Conservation (phyloP, 2,329 filamentous ascomycete genomes). For the Fusarium brevicatenulatum region DNA sequence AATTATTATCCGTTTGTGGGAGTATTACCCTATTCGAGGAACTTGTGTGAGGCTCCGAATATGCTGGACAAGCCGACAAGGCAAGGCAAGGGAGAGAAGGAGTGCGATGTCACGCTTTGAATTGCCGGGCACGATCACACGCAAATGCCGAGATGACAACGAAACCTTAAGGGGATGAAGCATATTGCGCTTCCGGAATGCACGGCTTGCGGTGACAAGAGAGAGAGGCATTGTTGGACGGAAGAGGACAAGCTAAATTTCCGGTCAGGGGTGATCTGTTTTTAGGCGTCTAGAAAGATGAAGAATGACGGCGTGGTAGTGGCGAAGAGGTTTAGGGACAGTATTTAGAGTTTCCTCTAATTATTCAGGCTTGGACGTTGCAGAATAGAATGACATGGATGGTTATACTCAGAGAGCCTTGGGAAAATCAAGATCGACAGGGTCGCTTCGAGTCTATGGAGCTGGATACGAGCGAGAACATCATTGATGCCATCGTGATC, state of each 20-base stretch:
- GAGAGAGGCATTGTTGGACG: neutral
- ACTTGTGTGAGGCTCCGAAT: constrained; percentile 18
- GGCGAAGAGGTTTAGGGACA: neutral
- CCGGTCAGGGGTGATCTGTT: neutral
- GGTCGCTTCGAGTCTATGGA: neutral
- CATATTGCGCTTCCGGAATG: neutral
- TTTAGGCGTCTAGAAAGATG: neutral
- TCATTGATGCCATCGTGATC: constrained; percentile 14
- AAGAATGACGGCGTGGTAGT: neutral
- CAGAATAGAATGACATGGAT: neutral
- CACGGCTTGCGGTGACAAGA: neutral
- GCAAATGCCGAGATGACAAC: constrained; percentile 25
- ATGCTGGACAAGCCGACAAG: constrained; percentile 3
- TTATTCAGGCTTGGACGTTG: neutral
- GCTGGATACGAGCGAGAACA: neutral
- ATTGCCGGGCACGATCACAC: constrained; percentile 26
- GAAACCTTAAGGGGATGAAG: constrained; percentile 5
- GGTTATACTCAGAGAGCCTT: neutral
- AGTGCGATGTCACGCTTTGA: constrained; percentile 8
- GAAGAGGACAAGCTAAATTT: constrained; percentile 7
- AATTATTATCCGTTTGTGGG: neutral
- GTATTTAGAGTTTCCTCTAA: constrained; percentile 16
- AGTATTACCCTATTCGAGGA: neutral
- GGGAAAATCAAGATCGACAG: constrained; percentile 25
- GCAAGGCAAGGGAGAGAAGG: neutral